These are phyloP conservation scores for Mycena metata DNA, from an alignment of 768 basidiomycete species.

Conservation along the genomic window DNA sequence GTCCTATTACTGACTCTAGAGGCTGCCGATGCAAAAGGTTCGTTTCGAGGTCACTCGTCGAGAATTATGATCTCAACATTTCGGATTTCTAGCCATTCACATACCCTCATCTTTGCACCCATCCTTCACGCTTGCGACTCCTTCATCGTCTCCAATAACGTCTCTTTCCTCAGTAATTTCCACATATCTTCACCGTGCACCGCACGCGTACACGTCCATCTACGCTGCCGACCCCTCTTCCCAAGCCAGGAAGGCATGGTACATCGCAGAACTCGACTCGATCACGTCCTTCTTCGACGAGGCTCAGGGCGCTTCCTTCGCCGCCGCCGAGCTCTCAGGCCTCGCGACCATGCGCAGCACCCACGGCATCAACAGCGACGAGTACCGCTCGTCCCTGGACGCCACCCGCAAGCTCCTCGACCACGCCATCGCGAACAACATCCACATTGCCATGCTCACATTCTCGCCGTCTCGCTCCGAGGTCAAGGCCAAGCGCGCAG, in stretches of 20 bases:
- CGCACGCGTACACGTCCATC: conserved; percentile 68
- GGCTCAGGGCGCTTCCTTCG: conserved; percentile 66
- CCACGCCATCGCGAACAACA: conserved; percentile 51
- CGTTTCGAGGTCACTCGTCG: conserved; percentile 29
- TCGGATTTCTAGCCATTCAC: conserved; percentile 59
- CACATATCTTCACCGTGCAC: conserved; percentile 71
- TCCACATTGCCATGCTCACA: conserved; percentile 68
- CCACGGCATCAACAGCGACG: conserved; percentile 65
- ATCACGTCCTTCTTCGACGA: conserved; percentile 69
- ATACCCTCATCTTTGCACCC: conserved; percentile 65
- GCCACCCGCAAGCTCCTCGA: conserved; percentile 65
- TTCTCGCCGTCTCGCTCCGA: conserved; percentile 50
- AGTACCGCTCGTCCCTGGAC: conserved; percentile 63
- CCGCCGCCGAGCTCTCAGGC: conserved; percentile 70
- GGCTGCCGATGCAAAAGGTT: conserved; percentile 69
- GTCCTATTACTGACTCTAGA: conserved; percentile 70
- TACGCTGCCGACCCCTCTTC: conserved; percentile 54
- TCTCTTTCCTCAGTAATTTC: conserved; percentile 68
- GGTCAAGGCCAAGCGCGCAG: conserved; percentile 53
- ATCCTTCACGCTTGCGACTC: conserved; percentile 59
- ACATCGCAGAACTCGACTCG: conserved; percentile 53
- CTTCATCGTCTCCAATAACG: conserved; percentile 47
- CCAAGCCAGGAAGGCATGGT: conserved; percentile 48
- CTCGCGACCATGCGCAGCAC: conserved; percentile 62
- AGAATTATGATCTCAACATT: conserved; percentile 24